Conservation (phyloP, 108 stramenopile species). For the Cyclostephanos tholiformis region DNA sequence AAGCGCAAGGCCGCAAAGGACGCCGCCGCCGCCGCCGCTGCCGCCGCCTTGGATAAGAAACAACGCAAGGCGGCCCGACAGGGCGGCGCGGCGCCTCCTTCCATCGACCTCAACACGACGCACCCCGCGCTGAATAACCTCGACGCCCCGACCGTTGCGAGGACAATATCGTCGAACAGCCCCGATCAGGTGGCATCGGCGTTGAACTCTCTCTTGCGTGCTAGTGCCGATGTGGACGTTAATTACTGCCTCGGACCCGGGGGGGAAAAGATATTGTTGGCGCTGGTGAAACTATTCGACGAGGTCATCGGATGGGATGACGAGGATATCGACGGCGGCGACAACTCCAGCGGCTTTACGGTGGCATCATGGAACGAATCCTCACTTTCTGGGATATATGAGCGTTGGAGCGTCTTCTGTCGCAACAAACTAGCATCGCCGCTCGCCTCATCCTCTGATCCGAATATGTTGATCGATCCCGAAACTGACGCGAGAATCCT, state of each 20-base stretch:
- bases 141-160: constrained; percentile 21
- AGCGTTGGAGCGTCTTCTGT: constrained; percentile 46
- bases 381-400: constrained; percentile 34
- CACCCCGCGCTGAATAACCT: constrained; percentile 37
- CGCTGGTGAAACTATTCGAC: constrained; percentile 59
- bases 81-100: constrained; percentile 33
- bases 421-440: constrained; percentile 49
- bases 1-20: constrained; percentile 19
- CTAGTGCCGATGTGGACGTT: constrained; percentile 57
- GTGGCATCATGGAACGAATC: constrained; percentile 43
- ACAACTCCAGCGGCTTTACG: constrained; percentile 15
- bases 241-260: constrained; percentile 65
- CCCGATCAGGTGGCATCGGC: constrained; percentile 49
- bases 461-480: constrained; percentile 56
- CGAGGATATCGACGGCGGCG: background rate
- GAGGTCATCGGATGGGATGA: constrained; percentile 60
- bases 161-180: constrained; percentile 21
- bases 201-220: constrained; percentile 63
- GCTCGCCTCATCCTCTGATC: constrained; percentile 67
- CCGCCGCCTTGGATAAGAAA: constrained; percentile 29
- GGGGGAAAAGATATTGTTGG: constrained; percentile 56
- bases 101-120: constrained; percentile 44
- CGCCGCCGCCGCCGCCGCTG: constrained; percentile 1
- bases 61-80: constrained; percentile 25
- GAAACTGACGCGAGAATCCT: constrained; percentile 36